Conservation (phyloP, 352 stramenopile genomes). For the Globisporangium nagaii region DNA sequence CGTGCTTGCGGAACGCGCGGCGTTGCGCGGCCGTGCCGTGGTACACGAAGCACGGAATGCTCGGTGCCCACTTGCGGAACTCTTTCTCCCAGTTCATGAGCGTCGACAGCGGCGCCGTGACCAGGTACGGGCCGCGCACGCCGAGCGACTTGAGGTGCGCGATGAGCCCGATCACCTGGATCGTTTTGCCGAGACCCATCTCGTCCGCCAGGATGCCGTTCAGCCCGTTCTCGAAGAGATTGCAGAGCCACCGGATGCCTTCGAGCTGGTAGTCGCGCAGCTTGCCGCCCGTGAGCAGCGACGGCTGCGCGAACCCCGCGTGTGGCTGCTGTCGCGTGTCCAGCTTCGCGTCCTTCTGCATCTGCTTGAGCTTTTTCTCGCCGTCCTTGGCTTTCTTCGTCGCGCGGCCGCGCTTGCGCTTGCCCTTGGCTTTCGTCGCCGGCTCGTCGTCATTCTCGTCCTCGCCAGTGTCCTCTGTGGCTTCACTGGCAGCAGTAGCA, state of each 20-base stretch:
- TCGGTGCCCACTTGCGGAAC: constrained; percentile 72
- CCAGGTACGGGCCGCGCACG: constrained; percentile 92
- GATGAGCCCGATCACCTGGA: constrained; percentile 92
- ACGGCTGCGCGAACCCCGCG: constrained; percentile 62
- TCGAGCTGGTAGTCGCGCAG: constrained; percentile 96
- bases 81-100: constrained; percentile 97
- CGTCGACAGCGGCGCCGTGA: constrained; percentile 97
- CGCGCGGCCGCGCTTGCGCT: constrained; percentile 16
- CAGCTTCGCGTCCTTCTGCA: constrained; percentile 46
- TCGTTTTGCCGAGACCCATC: constrained; percentile 90
- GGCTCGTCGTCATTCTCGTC: constrained; percentile 6
- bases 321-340: constrained; percentile 35
- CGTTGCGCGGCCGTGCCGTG: constrained; percentile 84
- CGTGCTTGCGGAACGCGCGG: constrained; percentile 33
- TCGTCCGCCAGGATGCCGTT: constrained; percentile 89
- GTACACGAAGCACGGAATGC: constrained; percentile 97
- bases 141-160: constrained; percentile 90
- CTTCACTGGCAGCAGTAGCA: neutral
- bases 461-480: constrained; percentile 7
- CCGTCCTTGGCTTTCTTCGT: constrained; percentile 33
- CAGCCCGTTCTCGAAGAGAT: constrained; percentile 96
- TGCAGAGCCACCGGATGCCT: constrained; percentile 96
- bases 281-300: constrained; percentile 66
- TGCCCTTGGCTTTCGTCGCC: constrained; percentile 30
- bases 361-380: constrained; percentile 64